Evolutionary conservation across 352 stramenopile species (phyloP), one percentile per base, ranked within the genome.

Genomic region (Phytophthora aleatoria): DNA sequence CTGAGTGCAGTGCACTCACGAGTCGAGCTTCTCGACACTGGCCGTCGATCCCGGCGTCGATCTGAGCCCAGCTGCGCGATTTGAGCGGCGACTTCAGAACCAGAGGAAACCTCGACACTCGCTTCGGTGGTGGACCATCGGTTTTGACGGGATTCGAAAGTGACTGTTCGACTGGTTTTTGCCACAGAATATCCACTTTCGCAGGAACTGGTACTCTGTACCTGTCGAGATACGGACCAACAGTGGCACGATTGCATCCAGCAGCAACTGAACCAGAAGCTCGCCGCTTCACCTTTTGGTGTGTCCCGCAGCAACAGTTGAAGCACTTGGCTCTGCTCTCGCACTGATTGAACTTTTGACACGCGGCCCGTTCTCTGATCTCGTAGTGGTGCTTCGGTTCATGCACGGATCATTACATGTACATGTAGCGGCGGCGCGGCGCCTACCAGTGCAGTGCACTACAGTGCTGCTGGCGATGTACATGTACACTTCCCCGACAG

Each of bases 341-440:
- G 20, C 36, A 33, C 48, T 70, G 28, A 45, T 71, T 71, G 63
- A 67, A 71, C 49, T 47, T 62, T 52, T 58, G 52, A 56, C 58
- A 39, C 47, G 38, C 15, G n/a, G 45, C 35, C 47, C n/a, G 20
- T 36, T 65, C 49, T 66, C 58, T 66, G 47, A 50, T 66, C 51
- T 24, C 44, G 20, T 41, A 50, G 12, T 62, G 61, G n/a, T 69
- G 61, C 54, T 69, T 59, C 53, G 48, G 30, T 36, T 62, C 27
- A 20, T 20, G 20, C 20, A 20, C 20, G 5, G 2, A 38, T 28
- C 13, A 4, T 15, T 48, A 6, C 5, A 20, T 20, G 20, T 48
- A 15, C 28, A 24, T 35, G 31, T 53, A 39, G 31, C 44, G 53
- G 35, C 4, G 15, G 12, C 13, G 3, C 39, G 35, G 31, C 60